Evolutionary conservation across 1,139 yeast genomes (phyloP).

Genomic region (Taphrina pruni): DNA sequence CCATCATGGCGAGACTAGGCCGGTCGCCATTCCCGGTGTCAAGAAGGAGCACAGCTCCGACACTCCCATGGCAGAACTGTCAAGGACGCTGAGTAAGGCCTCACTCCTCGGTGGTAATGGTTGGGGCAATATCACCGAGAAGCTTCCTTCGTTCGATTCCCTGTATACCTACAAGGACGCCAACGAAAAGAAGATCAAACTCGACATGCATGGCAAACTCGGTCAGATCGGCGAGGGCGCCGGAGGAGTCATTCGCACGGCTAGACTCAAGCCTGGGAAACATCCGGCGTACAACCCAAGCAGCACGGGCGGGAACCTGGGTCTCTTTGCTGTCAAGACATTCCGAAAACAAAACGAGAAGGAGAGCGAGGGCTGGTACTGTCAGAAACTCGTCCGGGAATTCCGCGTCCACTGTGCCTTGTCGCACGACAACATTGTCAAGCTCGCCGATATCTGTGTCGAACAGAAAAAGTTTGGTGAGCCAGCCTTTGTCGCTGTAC

Average conservation of each 20-base stretch:
- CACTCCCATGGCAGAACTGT: slow-evolving; percentile 27
- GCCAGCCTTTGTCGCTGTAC: slow-evolving; percentile 68
- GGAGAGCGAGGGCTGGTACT: slow-evolving; percentile 65
- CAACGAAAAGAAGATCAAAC: slow-evolving; percentile 29
- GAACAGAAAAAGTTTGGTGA: slow-evolving; percentile 49
- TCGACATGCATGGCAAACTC: slow-evolving; percentile 21
- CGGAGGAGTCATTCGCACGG: slow-evolving; percentile 40
- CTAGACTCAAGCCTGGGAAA: slow-evolving; percentile 33
- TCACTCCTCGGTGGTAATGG: slow-evolving; percentile 30
- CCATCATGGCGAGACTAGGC: slow-evolving; percentile 16
- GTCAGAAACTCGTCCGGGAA: slow-evolving; percentile 74
- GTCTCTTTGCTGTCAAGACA: slow-evolving; percentile 73
- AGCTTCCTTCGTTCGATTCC: slow-evolving; percentile 27
- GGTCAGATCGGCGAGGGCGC: slow-evolving; percentile 42
- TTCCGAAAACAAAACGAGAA: slow-evolving; percentile 55
- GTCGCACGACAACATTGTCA: slow-evolving; percentile 71
- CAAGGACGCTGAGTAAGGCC: slow-evolving; percentile 36
- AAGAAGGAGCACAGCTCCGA: not conserved
- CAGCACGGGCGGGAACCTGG: slow-evolving; percentile 40
- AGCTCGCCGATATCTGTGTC: slow-evolving; percentile 64
- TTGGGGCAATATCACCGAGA: slow-evolving; percentile 32
- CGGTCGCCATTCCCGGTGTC: slow-evolving; percentile 19
- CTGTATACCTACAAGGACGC: slow-evolving; percentile 38
- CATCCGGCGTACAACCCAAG: slow-evolving; percentile 31
- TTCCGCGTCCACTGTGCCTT: slow-evolving; percentile 74